Percentiles rank a stretch among this genome's conserved stretches.
phyloP scores from a whole-genome alignment of 306 rosid species.

The Abrus precatorius region DNA sequence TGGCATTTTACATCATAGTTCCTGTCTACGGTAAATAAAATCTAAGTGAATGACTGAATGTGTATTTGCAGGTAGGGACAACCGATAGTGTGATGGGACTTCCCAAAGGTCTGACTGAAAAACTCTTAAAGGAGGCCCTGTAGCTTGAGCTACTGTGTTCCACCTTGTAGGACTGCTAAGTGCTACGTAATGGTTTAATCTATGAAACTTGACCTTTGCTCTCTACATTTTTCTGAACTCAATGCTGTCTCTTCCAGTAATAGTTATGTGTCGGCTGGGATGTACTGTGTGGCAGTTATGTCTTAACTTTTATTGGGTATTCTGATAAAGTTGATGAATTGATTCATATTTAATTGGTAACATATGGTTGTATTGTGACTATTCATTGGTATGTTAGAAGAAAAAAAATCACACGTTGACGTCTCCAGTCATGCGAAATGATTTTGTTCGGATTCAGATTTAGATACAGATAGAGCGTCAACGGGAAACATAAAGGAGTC shows the following conservation, averaged over 20 bases:
- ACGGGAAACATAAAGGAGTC: background rate
- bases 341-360: conserved; percentile 20
- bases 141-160: conserved; percentile 47
- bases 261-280: conserved; percentile 30
- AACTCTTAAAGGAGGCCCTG: conserved; percentile 74
- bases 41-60: conserved; percentile 47
- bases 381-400: background rate
- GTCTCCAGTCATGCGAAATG: background rate
- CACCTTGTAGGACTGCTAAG: conserved; percentile 30
- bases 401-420: conserved; percentile 16
- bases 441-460: conserved; percentile 16
- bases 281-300: conserved; percentile 16
- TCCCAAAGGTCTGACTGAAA: conserved; percentile 79
- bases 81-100: conserved; percentile 98
- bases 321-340: conserved; percentile 19
- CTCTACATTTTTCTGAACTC: conserved; percentile 23
- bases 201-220: background rate
- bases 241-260: conserved; percentile 30
- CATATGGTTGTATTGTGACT: background rate
- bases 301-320: conserved; percentile 9
- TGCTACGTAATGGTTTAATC: conserved; percentile 44
- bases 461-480: too few relatives aligned
- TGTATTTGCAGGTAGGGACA: conserved; percentile 82
- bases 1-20: conserved; percentile 15
- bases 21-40: background rate